These are phyloP conservation scores for Azolla pinnata DNA, from an alignment of 75 land plant species.

Conservation along the genomic window DNA sequence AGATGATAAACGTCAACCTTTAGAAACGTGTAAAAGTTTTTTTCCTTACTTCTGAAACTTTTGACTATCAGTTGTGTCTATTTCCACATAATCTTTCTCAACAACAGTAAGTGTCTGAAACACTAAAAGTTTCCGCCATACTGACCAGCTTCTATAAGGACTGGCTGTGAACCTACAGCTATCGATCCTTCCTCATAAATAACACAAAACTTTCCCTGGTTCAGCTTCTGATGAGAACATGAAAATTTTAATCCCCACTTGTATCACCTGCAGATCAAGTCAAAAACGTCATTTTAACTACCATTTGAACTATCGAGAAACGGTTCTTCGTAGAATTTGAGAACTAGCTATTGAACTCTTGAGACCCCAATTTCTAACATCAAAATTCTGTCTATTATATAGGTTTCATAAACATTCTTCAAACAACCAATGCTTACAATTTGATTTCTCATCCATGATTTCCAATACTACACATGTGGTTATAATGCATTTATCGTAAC, in stretches of 20 bases:
- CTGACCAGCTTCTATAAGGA: conserved; percentile 78
- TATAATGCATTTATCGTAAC: no score
- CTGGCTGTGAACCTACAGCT: conserved; percentile 60
- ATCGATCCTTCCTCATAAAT: conserved; percentile 78
- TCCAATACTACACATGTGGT: no score
- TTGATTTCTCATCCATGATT: no score
- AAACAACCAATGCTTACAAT: no score
- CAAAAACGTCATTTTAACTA: no score
- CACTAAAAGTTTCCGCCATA: conserved; percentile 76
- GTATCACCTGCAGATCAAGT: conserved; percentile 48
- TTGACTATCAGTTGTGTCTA: conserved; percentile 76
- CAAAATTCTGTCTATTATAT: no score
- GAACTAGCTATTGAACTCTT: no score
- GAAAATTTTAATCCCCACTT: conserved; percentile 71
- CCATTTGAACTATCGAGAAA: no score
- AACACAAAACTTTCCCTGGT: conserved; percentile 58
- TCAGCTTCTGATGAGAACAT: conserved; percentile 77
- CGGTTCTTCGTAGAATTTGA: no score
- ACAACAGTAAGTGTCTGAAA: conserved; percentile 67
- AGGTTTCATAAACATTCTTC: no score
- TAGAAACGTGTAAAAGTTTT: conserved; percentile 31
- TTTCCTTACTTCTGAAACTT: conserved; percentile 64
- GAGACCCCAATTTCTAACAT: no score
- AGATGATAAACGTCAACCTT: background rate
- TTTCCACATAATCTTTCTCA: conserved; percentile 78